phyloP scores from a whole-genome alignment of 2,329 filamentous ascomycete species.

The Talaromyces sp. region DNA sequence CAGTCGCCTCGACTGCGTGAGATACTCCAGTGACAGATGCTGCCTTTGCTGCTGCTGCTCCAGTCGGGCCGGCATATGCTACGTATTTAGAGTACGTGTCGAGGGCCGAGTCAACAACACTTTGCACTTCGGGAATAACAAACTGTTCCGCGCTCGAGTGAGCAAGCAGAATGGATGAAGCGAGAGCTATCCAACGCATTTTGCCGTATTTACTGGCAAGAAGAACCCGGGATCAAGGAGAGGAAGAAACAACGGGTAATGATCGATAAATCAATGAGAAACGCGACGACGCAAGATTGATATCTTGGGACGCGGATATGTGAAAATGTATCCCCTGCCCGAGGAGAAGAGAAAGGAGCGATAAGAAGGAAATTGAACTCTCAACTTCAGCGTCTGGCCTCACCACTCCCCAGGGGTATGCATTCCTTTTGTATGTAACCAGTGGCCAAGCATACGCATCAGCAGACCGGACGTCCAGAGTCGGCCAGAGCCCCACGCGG shows the following conservation, averaged over 20 bases:
- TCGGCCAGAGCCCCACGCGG: neutral
- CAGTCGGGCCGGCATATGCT: conserved; percentile 14
- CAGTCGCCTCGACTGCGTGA: conserved; percentile 11
- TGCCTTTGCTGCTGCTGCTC: conserved; percentile 3
- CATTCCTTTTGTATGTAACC: neutral
- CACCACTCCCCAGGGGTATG: neutral
- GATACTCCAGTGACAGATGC: conserved; percentile 2
- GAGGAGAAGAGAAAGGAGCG: neutral
- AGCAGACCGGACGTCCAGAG: neutral
- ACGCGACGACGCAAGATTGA: neutral
- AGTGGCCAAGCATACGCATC: neutral
- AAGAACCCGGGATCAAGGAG: neutral
- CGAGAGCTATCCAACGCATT: neutral
- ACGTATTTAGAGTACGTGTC: conserved; percentile 15
- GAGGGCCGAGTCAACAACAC: conserved; percentile 15
- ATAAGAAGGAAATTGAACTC: neutral
- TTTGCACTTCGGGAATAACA: conserved; percentile 16
- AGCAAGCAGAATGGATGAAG: conserved; percentile 12
- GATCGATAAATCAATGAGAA: neutral
- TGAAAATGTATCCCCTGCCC: neutral
- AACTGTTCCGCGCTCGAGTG: conserved; percentile 13
- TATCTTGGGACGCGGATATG: neutral
- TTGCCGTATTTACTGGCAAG: neutral
- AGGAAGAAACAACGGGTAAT: neutral
- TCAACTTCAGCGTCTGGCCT: neutral